These are phyloP conservation scores for Phytopythium helicoides DNA, from an alignment of 352 stramenopile species.

Conservation along the genomic window DNA sequence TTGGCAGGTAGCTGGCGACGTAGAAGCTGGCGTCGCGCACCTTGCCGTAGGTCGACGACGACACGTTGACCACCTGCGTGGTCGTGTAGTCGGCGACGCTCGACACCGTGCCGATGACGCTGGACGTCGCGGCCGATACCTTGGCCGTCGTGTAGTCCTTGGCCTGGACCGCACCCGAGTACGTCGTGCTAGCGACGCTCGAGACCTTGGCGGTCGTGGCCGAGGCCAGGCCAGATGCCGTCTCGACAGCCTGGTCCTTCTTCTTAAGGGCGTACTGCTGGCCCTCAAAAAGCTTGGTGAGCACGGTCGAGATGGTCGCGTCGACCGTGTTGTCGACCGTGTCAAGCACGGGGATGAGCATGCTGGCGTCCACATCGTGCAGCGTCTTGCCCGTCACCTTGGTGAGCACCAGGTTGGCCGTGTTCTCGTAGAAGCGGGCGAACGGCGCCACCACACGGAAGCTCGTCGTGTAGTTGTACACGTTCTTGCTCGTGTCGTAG, in stretches of 20 bases:
- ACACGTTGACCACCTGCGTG: conserved; percentile 61
- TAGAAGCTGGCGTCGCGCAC: conserved; percentile 50
- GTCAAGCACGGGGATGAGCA: conserved; percentile 45
- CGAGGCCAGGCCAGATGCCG: conserved; percentile 33
- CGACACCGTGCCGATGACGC: conserved; percentile 40
- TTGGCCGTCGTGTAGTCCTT: conserved; percentile 65
- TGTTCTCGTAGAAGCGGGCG: conserved; percentile 63
- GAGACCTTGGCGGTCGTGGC: conserved; percentile 44
- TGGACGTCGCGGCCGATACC: conserved; percentile 27
- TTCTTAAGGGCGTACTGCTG: conserved; percentile 67
- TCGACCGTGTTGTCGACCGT: conserved; percentile 72
- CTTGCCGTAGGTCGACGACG: conserved; percentile 60
- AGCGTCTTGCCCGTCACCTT: conserved; percentile 63
- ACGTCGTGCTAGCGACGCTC: conserved; percentile 34
- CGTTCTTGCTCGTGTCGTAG: conserved; percentile 74
- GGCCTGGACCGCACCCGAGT: conserved; percentile 39
- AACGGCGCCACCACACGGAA: conserved; percentile 65
- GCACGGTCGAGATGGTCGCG: conserved; percentile 41
- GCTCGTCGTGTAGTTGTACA: conserved; percentile 84
- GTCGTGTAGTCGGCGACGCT: conserved; percentile 64
- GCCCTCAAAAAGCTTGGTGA: conserved; percentile 51
- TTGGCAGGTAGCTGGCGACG: conserved; percentile 54
- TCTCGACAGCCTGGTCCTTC: conserved; percentile 55
- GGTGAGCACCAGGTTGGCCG: conserved; percentile 57
- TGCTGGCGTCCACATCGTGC: conserved; percentile 49